Conservation (phyloP, 2,329 filamentous ascomycete genomes). For the Rutstroemia sp. region DNA sequence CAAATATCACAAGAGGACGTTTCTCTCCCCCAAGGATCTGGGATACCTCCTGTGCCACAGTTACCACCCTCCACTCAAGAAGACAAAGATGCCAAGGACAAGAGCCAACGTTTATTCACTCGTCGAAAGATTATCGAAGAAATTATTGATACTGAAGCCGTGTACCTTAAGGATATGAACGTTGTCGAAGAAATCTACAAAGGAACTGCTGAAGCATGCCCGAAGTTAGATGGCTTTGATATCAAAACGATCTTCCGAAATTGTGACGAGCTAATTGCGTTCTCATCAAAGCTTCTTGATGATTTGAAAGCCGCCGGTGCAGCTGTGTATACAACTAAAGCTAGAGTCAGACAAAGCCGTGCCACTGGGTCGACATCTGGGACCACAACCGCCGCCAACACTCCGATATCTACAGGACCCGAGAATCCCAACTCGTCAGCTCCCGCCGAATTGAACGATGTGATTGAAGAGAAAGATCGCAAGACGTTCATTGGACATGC, state of each 20-base stretch:
- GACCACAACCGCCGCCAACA: constrained; percentile 7
- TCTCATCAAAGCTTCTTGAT: constrained; percentile 73
- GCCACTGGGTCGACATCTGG: constrained; percentile 4
- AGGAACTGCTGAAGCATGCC: constrained; percentile 76
- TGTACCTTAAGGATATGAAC: constrained; percentile 91
- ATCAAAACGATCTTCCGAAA: constrained; percentile 90
- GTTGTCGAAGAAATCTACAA: constrained; percentile 98
- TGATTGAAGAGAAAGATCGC: constrained; percentile 27
- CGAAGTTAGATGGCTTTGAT: constrained; percentile 73
- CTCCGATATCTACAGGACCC: constrained; percentile 11
- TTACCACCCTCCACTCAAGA: constrained; percentile 14
- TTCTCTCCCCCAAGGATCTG: not conserved
- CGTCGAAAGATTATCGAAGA: constrained; percentile 84
- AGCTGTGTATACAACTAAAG: constrained; percentile 61
- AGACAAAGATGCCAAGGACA: constrained; percentile 42
- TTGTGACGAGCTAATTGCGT: constrained; percentile 80
- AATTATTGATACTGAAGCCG: constrained; percentile 84
- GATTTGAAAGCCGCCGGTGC: constrained; percentile 73
- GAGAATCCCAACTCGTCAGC: constrained; percentile 22
- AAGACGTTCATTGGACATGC: constrained; percentile 26
- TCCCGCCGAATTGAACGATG: constrained; percentile 21
- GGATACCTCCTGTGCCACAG: not conserved
- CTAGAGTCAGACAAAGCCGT: constrained; percentile 35
- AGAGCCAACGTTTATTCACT: constrained; percentile 67
- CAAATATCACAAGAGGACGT: constrained; percentile 8